These are phyloP conservation scores for Parathielavia appendiculata DNA, from an alignment of 495 filamentous ascomycete genomes.

Conservation along the genomic window DNA sequence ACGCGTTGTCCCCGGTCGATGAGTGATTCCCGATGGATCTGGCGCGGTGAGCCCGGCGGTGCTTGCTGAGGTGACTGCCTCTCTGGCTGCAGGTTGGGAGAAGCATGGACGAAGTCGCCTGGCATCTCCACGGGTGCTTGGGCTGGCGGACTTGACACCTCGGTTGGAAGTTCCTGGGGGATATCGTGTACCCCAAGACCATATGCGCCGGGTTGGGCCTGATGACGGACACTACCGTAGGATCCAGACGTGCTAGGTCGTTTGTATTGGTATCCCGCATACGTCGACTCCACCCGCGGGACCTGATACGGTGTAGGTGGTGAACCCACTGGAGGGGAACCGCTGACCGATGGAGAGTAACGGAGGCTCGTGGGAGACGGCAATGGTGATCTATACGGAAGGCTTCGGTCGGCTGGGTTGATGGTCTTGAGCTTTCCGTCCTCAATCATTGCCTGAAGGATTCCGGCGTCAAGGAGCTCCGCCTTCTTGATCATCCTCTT, in stretches of 20 bases:
- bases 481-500: slow-evolving; percentile 64
- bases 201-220: slow-evolving; percentile 7
- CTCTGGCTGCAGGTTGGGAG: slow-evolving; percentile 18
- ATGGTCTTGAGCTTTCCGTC: slow-evolving; percentile 47
- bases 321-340: slow-evolving; percentile 30
- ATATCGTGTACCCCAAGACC: slow-evolving; percentile 15
- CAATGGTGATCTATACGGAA: slow-evolving; percentile 27
- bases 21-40: slow-evolving; percentile 29
- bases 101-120: slow-evolving; percentile 40
- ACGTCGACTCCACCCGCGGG: slow-evolving; percentile 33
- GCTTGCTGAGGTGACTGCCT: slow-evolving; percentile 20
- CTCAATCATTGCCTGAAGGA: slow-evolving; percentile 47
- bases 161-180: slow-evolving; percentile 26
- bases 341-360: slow-evolving; percentile 21
- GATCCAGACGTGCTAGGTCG: slow-evolving; percentile 25
- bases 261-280: slow-evolving; percentile 16
- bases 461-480: slow-evolving; percentile 45
- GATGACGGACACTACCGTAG: slow-evolving; percentile 3
- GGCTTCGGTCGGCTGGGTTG: slow-evolving; percentile 41
- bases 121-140: slow-evolving; percentile 42
- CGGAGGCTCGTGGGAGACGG: slow-evolving; percentile 33
- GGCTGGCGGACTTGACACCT: slow-evolving; percentile 6
- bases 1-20: slow-evolving; percentile 30
- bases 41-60: slow-evolving; percentile 7
- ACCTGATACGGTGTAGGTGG: slow-evolving; percentile 40